phyloP scores from a whole-genome alignment of 2,329 filamentous ascomycete species.

The Monilinia laxa region DNA sequence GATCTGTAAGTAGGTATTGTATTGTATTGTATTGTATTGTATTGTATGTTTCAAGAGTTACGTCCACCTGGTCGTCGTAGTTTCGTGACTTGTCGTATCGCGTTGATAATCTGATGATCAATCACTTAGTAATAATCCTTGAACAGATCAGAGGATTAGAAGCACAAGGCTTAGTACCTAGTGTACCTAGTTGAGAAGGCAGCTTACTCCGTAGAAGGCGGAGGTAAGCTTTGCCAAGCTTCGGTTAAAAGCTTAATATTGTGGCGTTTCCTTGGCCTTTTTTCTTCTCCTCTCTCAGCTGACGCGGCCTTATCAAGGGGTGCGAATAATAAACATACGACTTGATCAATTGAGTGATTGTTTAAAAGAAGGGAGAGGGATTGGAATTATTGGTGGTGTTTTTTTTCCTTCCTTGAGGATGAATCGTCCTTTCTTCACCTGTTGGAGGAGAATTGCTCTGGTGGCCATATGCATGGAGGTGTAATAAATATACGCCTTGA shows the following conservation, averaged over 20 bases:
- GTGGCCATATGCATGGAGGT: no score
- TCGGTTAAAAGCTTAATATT: conserved; percentile 10
- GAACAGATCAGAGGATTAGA: neutral
- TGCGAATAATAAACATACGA: neutral
- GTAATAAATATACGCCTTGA: no score
- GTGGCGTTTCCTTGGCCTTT: neutral
- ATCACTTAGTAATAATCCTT: neutral
- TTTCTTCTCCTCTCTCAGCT: neutral
- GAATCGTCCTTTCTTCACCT: no score
- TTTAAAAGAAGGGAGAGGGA: neutral
- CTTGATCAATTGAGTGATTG: neutral
- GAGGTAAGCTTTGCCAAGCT: conserved; percentile 10
- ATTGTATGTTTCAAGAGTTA: no score
- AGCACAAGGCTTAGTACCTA: neutral
- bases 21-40: neutral
- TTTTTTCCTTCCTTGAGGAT: no score
- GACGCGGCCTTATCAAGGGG: conserved; percentile 15
- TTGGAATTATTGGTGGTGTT: conserved; percentile 1
- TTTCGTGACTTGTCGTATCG: neutral
- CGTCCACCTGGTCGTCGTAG: no score
- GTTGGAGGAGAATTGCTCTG: no score
- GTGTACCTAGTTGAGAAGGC: no score
- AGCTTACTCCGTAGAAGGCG: neutral
- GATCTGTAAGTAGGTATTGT: neutral
- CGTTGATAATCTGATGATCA: neutral